Percentiles rank a stretch among this genome's conserved stretches.
Conservation (phyloP, 2,329 filamentous ascomycete species). For the Aspergillus clavatus region DNA sequence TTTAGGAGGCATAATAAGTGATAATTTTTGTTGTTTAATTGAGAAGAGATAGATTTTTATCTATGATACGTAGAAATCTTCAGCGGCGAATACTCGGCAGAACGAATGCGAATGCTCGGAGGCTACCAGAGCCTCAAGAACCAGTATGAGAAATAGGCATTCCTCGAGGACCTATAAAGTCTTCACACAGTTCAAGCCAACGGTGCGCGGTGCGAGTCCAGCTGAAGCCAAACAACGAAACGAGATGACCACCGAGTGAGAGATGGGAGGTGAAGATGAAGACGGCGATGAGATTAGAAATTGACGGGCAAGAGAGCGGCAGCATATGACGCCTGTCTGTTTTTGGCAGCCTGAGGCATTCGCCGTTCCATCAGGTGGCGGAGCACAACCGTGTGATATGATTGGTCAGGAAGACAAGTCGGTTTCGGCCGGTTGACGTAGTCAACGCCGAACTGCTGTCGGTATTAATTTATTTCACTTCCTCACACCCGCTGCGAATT, state of each 20-base stretch:
- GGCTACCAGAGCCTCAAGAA: conserved; percentile 20
- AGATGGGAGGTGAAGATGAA: conserved; percentile 1
- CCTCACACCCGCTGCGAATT: neutral
- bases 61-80: conserved; percentile 10
- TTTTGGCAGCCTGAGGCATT: conserved; percentile 23
- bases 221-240: neutral
- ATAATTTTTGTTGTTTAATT: conserved; percentile 1
- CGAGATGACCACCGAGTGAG: conserved; percentile 1
- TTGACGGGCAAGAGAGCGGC: conserved; percentile 1
- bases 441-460: conserved; percentile 2
- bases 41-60: conserved; percentile 9
- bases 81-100: conserved; percentile 2
- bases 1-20: conserved; percentile 60
- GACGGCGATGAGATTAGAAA: conserved; percentile 1
- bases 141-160: conserved; percentile 7
- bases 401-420: conserved; percentile 7
- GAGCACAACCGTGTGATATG: neutral
- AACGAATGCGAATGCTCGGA: conserved; percentile 9
- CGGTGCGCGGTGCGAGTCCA: neutral
- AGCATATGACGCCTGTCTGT: conserved; percentile 6
- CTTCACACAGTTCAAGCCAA: neutral
- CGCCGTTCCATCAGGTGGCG: neutral
- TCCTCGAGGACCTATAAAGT: conserved; percentile 7
- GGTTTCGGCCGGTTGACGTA: conserved; percentile 17
- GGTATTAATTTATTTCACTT: conserved; percentile 4